phyloP scores from a whole-genome alignment of 75 land plant species.

The Cryptomeria japonica region DNA sequence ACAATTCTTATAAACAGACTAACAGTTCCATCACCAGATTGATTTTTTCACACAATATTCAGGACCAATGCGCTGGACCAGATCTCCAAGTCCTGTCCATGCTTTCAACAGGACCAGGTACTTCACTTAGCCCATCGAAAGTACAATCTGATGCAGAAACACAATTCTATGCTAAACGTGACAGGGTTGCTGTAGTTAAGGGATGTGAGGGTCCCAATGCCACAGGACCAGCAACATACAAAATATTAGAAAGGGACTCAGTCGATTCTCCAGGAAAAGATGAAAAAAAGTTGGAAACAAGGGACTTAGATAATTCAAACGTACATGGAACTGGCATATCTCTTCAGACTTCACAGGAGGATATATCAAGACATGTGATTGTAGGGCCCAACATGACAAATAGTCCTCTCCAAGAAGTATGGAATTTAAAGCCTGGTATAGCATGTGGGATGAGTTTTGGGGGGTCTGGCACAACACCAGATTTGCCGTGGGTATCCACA shows the following conservation, averaged over 20 bases:
- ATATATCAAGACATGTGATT: background rate
- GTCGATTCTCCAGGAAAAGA: background rate
- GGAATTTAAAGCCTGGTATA: constrained; percentile 65
- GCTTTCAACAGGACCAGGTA: background rate
- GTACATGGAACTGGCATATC: background rate
- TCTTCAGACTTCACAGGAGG: background rate
- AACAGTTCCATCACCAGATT: background rate
- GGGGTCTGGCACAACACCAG: constrained; percentile 73
- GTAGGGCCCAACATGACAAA: background rate
- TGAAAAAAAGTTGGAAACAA: background rate
- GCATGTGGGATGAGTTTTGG: constrained; percentile 73
- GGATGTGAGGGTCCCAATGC: background rate
- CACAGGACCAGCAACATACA: background rate
- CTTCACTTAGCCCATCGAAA: background rate
- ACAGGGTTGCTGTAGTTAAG: background rate
- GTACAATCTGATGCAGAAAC: background rate
- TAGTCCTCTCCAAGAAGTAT: constrained; percentile 29
- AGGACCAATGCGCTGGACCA: background rate
- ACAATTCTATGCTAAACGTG: background rate
- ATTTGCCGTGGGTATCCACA: constrained; percentile 96
- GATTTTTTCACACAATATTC: background rate
- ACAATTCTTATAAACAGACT: constrained; percentile 4
- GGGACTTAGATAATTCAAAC: background rate
- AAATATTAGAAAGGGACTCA: background rate
- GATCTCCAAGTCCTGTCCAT: background rate